A percentile compares a stretch with the other conserved stretches of the same genome.
These are phyloP conservation scores for Tuber brumale DNA, from an alignment of 495 filamentous ascomycete genomes.

Conservation along the genomic window DNA sequence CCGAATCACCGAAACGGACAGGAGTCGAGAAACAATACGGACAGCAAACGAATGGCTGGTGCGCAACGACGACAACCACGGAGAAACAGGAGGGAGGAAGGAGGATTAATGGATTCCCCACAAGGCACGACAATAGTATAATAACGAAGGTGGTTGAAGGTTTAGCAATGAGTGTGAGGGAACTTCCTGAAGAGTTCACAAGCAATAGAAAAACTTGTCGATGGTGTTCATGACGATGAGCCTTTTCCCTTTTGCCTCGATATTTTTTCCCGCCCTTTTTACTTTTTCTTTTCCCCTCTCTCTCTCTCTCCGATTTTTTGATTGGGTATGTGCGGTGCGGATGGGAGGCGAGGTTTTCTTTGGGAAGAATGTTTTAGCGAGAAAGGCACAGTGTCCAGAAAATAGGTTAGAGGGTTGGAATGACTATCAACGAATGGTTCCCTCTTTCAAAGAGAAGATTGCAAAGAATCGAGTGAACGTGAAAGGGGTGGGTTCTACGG, in stretches of 20 bases:
- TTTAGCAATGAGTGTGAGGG: conserved; percentile 18
- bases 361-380: background rate
- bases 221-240: conserved; percentile 17
- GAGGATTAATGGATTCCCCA: background rate
- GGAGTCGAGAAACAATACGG: conserved; percentile 23
- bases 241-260: background rate
- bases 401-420: background rate
- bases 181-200: conserved; percentile 8
- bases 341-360: background rate
- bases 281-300: background rate
- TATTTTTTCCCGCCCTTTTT: background rate
- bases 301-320: background rate
- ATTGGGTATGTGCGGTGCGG: background rate
- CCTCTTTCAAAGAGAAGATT: background rate
- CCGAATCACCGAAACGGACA: conserved; percentile 33
- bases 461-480: background rate
- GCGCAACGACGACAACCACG: conserved; percentile 19
- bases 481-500: background rate
- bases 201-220: background rate
- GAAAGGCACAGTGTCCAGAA: background rate
- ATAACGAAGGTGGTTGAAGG: conserved; percentile 12
- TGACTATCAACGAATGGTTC: background rate
- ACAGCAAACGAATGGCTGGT: conserved; percentile 23
- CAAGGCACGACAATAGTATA: conserved; percentile 24
- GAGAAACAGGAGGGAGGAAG: background rate